phyloP scores from a whole-genome alignment of 2,329 filamentous ascomycete species.

The Knoxdaviesia capensis region DNA sequence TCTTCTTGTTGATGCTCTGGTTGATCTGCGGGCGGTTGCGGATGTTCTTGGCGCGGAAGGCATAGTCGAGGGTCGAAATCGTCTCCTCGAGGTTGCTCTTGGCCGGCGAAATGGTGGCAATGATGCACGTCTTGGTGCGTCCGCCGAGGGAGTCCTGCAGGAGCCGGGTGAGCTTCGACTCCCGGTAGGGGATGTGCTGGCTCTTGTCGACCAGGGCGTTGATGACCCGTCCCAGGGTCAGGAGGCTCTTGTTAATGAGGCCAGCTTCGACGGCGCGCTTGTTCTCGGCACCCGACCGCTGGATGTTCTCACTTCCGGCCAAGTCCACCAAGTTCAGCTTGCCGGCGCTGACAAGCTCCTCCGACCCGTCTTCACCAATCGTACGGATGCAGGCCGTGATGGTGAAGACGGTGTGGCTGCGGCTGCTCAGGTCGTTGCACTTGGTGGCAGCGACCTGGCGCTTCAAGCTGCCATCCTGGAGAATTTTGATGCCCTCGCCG shows the following conservation, averaged over 20 bases:
- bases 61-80: constrained; percentile 94
- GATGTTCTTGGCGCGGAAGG: constrained; percentile 95
- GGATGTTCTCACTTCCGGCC: constrained; percentile 94
- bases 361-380: constrained; percentile 58
- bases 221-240: constrained; percentile 90
- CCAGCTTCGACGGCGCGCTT: constrained; percentile 92
- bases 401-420: constrained; percentile 94
- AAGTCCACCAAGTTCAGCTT: constrained; percentile 95
- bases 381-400: constrained; percentile 83
- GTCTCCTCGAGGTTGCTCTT: constrained; percentile 95
- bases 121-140: constrained; percentile 94
- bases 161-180: constrained; percentile 87
- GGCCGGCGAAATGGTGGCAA: constrained; percentile 85
- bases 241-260: constrained; percentile 90
- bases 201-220: constrained; percentile 86
- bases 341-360: constrained; percentile 76
- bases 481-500: constrained; percentile 65
- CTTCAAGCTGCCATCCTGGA: constrained; percentile 78
- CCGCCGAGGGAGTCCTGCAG: constrained; percentile 94
- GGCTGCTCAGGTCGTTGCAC: constrained; percentile 93
- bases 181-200: constrained; percentile 74
- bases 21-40: constrained; percentile 95
- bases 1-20: constrained; percentile 81
- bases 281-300: constrained; percentile 91
- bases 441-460: constrained; percentile 99